phyloP scores from a whole-genome alignment of 2,329 filamentous ascomycete genomes.

The Cordyceps tenuipes region DNA sequence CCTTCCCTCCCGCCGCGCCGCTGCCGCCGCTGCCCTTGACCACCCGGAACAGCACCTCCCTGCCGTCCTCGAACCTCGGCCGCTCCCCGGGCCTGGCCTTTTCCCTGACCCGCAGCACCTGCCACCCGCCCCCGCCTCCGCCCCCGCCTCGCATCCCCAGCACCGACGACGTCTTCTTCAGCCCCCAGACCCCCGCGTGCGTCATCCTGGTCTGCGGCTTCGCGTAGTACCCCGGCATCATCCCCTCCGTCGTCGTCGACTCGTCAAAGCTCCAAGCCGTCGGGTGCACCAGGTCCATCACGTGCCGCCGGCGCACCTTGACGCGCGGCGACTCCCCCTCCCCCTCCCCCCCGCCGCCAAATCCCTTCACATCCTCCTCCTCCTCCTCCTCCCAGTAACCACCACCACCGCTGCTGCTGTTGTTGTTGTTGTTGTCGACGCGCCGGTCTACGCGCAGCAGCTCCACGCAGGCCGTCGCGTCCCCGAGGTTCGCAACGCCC shows the following conservation, averaged over 20 bases:
- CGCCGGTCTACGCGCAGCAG: constrained; percentile 19
- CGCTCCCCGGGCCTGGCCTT: constrained; percentile 14
- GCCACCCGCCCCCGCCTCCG: neutral
- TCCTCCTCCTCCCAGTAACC: neutral
- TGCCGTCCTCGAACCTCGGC: constrained; percentile 13
- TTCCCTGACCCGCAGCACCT: neutral
- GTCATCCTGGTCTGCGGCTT: neutral
- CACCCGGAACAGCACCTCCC: constrained; percentile 17
- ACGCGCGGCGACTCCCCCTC: constrained; percentile 8
- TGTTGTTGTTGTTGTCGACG: neutral
- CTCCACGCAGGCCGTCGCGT: constrained; percentile 16
- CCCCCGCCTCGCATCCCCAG: neutral
- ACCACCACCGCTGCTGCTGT: too few relatives aligned
- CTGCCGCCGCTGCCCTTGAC: constrained; percentile 7
- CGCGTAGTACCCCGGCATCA: neutral
- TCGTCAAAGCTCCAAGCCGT: too few relatives aligned
- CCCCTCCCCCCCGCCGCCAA: neutral
- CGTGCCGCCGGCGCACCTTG: constrained; percentile 12
- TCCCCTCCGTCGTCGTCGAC: too few relatives aligned
- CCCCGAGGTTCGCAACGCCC: constrained; percentile 15
- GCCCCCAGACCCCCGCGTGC: neutral
- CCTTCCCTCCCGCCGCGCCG: neutral
- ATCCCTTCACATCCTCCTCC: neutral
- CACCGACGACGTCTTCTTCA: neutral
- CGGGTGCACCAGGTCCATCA: constrained; percentile 14